Conservation (phyloP, 352 stramenopile species). For the Phytophthora citricola region DNA sequence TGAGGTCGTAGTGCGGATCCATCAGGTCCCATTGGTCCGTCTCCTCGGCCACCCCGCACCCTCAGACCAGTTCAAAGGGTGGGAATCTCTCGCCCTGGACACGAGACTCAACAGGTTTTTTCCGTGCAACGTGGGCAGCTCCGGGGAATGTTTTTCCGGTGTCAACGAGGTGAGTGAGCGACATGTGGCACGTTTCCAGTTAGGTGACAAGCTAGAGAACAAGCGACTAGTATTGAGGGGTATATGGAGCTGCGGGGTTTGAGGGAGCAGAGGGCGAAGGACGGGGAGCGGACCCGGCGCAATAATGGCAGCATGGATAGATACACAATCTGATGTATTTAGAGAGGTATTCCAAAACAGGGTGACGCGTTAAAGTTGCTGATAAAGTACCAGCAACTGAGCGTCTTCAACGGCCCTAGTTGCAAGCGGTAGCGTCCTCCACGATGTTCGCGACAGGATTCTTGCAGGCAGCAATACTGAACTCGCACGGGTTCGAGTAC, state of each 20-base stretch:
- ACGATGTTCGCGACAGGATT: not conserved
- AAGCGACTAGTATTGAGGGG: not conserved
- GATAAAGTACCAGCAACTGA: too few species aligned
- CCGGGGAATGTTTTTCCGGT: constrained; percentile 12
- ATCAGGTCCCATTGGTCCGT: constrained; percentile 71
- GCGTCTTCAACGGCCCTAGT: too few species aligned
- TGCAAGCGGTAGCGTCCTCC: not conserved
- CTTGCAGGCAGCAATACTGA: constrained; percentile 1
- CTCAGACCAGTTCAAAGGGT: constrained; percentile 78
- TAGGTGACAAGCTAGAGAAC: not conserved
- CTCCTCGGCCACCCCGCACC: constrained; percentile 32
- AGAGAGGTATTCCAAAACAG: too few species aligned
- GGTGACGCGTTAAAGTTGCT: too few species aligned
- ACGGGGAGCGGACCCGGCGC: not conserved
- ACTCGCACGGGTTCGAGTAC: constrained; percentile 1
- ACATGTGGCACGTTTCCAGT: not conserved
- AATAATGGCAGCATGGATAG: not conserved
- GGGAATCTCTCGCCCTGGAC: constrained; percentile 55
- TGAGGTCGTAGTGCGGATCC: constrained; percentile 89
- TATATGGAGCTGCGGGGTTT: not conserved
- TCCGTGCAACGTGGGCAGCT: constrained; percentile 55
- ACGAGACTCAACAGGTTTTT: constrained; percentile 73
- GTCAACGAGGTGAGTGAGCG: constrained; percentile 28
- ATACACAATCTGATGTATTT: too few species aligned
- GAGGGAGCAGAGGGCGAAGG: not conserved